These are phyloP conservation scores for Claviceps spartinae DNA, from an alignment of 2,329 filamentous ascomycete genomes.

Conservation along the genomic window DNA sequence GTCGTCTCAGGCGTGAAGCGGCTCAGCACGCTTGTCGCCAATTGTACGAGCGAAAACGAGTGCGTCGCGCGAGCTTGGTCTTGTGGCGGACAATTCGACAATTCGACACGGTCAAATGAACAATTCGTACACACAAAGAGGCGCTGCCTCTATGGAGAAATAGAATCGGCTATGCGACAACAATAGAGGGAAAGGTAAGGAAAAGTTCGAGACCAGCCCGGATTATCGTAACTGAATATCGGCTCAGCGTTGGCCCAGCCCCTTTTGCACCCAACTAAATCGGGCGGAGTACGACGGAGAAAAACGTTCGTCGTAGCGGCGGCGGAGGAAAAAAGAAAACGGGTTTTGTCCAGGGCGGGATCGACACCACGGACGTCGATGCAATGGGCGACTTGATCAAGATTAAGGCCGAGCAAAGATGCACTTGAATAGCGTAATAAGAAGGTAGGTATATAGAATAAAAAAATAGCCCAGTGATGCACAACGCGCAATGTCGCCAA, in stretches of 20 bases:
- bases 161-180: constrained; percentile 7
- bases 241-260: constrained; percentile 22
- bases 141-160: constrained; percentile 19
- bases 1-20: background rate
- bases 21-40: background rate
- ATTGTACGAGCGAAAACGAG: background rate
- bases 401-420: constrained; percentile 1
- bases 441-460: constrained; percentile 1
- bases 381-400: background rate
- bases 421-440: background rate
- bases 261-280: constrained; percentile 33
- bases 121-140: constrained; percentile 12
- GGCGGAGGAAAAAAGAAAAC: constrained; percentile 24
- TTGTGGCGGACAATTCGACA: background rate
- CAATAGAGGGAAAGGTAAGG: constrained; percentile 9
- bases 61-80: background rate
- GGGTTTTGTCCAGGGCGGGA: constrained; percentile 9
- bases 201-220: constrained; percentile 36
- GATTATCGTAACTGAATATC: constrained; percentile 17
- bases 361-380: constrained; percentile 13
- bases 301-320: constrained; percentile 15
- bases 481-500: constrained; percentile 12
- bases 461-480: constrained; percentile 11
- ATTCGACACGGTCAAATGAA: background rate
- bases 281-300: constrained; percentile 13